Evolutionary conservation across 23 red algal species (phyloP).

Genomic region (Cyanidioschyzon merolae): DNA sequence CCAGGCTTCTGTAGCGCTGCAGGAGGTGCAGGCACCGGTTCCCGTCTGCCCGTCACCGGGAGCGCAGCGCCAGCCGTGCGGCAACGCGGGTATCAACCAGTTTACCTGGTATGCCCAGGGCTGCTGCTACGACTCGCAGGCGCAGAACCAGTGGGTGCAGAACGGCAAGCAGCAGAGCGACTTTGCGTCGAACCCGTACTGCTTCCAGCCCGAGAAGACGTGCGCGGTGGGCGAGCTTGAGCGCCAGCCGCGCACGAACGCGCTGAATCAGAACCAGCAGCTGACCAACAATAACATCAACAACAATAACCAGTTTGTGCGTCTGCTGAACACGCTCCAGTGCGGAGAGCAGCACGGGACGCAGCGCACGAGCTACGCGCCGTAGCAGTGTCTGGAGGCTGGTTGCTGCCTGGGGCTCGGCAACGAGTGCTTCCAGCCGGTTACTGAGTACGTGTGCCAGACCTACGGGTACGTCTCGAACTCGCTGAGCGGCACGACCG

Average conservation of each 20-base stretch:
- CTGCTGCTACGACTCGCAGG: slow-evolving; percentile 14
- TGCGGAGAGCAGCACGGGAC: background rate
- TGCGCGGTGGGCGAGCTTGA: slow-evolving; percentile 12
- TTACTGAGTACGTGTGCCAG: slow-evolving; percentile 5
- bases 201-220: slow-evolving; percentile 15
- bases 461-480: background rate
- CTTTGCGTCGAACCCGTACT: slow-evolving; percentile 5
- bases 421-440: slow-evolving; percentile 8
- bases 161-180: background rate
- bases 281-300: slow-evolving; percentile 6
- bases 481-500: background rate
- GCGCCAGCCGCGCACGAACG: background rate
- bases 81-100: slow-evolving; percentile 12
- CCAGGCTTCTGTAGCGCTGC: background rate
- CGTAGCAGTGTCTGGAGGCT: slow-evolving; percentile 12
- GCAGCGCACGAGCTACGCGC: background rate
- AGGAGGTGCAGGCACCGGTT: slow-evolving; percentile 7
- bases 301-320: background rate
- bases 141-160: background rate
- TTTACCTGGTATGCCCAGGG: slow-evolving; percentile 7
- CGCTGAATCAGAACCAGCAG: background rate
- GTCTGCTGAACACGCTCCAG: background rate
- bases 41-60: background rate
- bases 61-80: slow-evolving; percentile 2
- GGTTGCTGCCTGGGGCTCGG: slow-evolving; percentile 1